phyloP scores from a whole-genome alignment of 2,329 filamentous ascomycete genomes.

The Daldinia sp. region DNA sequence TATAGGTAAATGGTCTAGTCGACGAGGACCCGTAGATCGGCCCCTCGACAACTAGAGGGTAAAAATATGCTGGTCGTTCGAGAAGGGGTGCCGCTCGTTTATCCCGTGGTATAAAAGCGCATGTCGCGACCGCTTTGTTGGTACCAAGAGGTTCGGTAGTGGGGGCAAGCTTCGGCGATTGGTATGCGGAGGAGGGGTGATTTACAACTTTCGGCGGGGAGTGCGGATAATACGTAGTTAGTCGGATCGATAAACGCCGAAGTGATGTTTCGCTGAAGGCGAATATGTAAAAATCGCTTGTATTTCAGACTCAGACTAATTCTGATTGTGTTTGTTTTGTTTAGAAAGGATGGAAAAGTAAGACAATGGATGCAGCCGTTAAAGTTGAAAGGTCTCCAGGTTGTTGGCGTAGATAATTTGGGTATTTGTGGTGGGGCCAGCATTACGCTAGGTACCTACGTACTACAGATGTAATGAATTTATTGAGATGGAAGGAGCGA shows the following conservation, averaged over 20 bases:
- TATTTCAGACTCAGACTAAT: background rate
- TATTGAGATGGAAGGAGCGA: background rate
- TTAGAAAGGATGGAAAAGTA: background rate
- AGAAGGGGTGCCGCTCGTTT: background rate
- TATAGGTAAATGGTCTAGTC: slow-evolving; percentile 2
- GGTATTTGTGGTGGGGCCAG: background rate
- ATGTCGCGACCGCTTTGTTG: slow-evolving; percentile 5
- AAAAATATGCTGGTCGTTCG: background rate
- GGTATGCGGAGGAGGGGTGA: slow-evolving; percentile 10
- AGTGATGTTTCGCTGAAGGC: background rate
- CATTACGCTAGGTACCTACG: background rate
- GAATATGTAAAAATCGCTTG: background rate
- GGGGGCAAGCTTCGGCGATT: slow-evolving; percentile 7
- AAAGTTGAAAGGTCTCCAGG: background rate
- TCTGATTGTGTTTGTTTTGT: background rate
- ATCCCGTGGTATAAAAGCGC: slow-evolving; percentile 2
- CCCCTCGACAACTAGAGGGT: slow-evolving; percentile 5
- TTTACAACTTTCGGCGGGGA: background rate
- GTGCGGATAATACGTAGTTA: background rate
- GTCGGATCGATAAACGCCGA: background rate
- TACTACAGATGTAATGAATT: background rate
- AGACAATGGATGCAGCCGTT: slow-evolving; percentile 3
- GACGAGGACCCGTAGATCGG: background rate
- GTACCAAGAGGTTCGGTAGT: slow-evolving; percentile 1
- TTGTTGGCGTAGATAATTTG: slow-evolving; percentile 3